Base-by-base conservation (phyloP, 2,329 filamentous ascomycete species). In the Chaetomium olivaceum region DNA sequence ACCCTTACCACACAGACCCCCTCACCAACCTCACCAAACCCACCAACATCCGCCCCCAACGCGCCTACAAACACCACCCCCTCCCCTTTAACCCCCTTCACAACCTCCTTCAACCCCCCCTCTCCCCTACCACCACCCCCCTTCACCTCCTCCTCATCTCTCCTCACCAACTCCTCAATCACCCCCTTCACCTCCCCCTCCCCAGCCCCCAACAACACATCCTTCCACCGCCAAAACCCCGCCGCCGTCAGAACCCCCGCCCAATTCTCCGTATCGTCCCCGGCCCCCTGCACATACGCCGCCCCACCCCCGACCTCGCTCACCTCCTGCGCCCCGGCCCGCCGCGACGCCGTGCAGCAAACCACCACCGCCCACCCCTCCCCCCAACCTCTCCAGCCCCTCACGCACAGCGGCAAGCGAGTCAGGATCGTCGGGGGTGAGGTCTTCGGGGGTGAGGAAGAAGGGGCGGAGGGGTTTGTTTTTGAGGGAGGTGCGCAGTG, bases 261-360 rank as follows among this genome's bases (percentile, higher is more conserved):
- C 95, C 95, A 99, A 71, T 91, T 92, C 80, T 99, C 95, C 14
- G 91, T 92, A 76, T 99, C 95, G 76, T 99, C 95, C 2, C 91
- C 95, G 0, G 94, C 94, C 59, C 95, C 95, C 78, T 98, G 95
- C 66, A 99, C 90, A 74, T 99, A 99, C 6, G 52, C 70, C 72
- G 12, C 67, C 86, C 71, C 86, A 29, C 27, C 27, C 27, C 27
- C 27, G 6, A 29, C 81, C 75, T 94, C 91, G 3, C 85, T 87
- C 14, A 19, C 36, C 36, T 19, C 36, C 36, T 12, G 88, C 39
- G 27, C 19, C 90, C 1, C 79, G 0, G 93, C 88, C 19, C 90
- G 84, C 36, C 88, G 85, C 1, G 92, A 97, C 14, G 92, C 90
- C 0, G 93, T 97, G 74, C 92, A 95, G 73, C 95, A 91, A 25